Base-by-base conservation (phyloP, 345 rosid species). In the Hevea brasiliensis region DNA sequence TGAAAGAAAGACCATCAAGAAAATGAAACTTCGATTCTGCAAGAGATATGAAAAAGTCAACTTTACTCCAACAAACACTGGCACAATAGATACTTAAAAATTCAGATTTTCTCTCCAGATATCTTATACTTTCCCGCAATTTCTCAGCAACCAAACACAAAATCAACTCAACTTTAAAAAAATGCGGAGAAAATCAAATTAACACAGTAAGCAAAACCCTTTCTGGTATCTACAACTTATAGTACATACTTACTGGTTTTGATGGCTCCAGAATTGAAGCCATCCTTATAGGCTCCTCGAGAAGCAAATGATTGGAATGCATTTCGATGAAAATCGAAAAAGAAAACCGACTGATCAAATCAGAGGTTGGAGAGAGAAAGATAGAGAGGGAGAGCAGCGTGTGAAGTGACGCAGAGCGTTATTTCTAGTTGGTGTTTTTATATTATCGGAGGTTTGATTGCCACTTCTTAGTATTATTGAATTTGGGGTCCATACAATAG, bases 231-330 rank as follows among this genome's bases (percentile, higher is more conserved):
- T 4, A 1, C 35, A 20, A 57, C 27, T 8, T 18, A 8, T n/a
- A 42, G 55, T 1, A 42, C 4, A 40, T 0, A 67, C 83, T 73
- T 68, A 89, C 93, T 7, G 86, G 61, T 67, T 84, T 89, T 15
- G 93, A 85, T 29, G 93, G 88, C 87, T 89, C 88, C 9, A 89
- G 88, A 76, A 89, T 79, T 15, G 91, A 87, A 66, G 88, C 86
- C 91, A 89, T 85, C 76, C 90, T 58, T 1, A 87, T 79, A 6
- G 88, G 88, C 63, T 89, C 93, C 70, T 89, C 90, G 27, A 89
- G 89, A 24, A 84, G 84, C 54, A 89, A 72, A 72, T 82, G 76
- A 68, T 58, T 81, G 17, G 87, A 65, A 15, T 72, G 79, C 92
- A 85, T 86, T 45, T 66, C 76, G 8, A n/a, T n/a, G n/a, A n/a